Evolutionary conservation across 306 rosid species (phyloP).

Genomic region (Fagus crenata): DNA sequence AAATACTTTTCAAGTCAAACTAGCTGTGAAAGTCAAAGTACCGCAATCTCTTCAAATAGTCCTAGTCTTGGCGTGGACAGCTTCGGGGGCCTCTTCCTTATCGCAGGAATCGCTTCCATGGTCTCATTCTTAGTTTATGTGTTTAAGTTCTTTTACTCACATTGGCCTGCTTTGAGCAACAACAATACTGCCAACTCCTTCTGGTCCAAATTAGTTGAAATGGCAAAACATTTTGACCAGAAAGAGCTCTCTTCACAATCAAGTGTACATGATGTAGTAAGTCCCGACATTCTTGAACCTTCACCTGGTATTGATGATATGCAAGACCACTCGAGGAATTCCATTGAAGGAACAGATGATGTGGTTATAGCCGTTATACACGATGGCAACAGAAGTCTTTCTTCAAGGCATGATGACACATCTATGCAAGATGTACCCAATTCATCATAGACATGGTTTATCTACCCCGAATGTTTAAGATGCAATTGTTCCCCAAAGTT

Average conservation of each 20-base stretch:
- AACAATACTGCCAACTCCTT: neutral
- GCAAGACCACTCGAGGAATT: neutral
- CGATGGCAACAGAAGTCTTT: too few relatives aligned
- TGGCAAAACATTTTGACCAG: constrained; percentile 24
- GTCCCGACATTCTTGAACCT: neutral
- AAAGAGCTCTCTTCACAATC: constrained; percentile 12
- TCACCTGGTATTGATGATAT: neutral
- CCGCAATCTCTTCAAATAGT: constrained; percentile 5
- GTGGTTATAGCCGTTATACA: too few relatives aligned
- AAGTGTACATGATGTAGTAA: neutral
- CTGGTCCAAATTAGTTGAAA: constrained; percentile 3
- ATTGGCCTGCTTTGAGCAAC: constrained; percentile 9
- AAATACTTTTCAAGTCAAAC: constrained; percentile 24
- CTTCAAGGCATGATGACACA: too few relatives aligned
- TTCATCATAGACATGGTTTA: too few relatives aligned
- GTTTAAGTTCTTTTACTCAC: neutral
- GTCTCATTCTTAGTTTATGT: constrained; percentile 15
- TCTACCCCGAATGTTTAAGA: too few relatives aligned
- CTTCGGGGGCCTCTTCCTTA: constrained; percentile 52
- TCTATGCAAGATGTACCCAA: too few relatives aligned
- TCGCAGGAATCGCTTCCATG: constrained; percentile 28
- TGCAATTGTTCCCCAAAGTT: too few relatives aligned
- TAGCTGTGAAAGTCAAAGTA: constrained; percentile 15
- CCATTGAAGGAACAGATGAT: too few relatives aligned
- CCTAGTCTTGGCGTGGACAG: constrained; percentile 33